Percentiles rank a stretch among this genome's conserved stretches.
Evolutionary conservation across 73 alveolate genomes (phyloP).

Genomic region (Durusdinium trenchii): DNA sequence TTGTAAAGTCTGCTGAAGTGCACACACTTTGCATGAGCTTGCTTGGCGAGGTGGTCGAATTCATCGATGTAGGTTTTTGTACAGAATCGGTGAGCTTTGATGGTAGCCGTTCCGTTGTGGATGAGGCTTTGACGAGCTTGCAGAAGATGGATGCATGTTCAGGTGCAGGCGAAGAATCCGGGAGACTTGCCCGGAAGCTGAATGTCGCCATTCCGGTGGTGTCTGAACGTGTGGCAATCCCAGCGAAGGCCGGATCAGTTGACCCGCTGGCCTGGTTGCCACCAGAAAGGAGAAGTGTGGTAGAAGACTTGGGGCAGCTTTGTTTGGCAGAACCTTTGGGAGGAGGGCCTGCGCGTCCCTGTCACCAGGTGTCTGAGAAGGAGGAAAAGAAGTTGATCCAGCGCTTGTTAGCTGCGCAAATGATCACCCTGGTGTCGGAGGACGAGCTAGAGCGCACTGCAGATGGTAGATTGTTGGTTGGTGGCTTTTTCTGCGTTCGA

Average conservation of each 20-base stretch:
- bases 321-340: background rate
- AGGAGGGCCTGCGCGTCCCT: background rate
- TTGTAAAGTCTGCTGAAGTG: background rate
- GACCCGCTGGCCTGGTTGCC: background rate
- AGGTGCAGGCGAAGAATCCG: background rate
- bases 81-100: background rate
- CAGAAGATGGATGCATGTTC: background rate
- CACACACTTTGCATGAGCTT: background rate
- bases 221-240: slow-evolving; percentile 29
- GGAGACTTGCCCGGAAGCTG: background rate
- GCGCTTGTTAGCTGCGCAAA: background rate
- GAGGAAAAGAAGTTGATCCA: slow-evolving; percentile 17
- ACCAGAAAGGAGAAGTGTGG: background rate
- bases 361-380: background rate
- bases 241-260: slow-evolving; percentile 9
- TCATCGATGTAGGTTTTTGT: background rate
- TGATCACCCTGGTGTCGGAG: background rate
- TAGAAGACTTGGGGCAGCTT: background rate
- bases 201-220: background rate
- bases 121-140: background rate
- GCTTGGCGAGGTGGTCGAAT: slow-evolving; percentile 65
- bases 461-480: background rate
- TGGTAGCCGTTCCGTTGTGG: background rate
- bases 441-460: background rate
- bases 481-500: background rate